Evolutionary conservation across 441 rosid species (phyloP).

Genomic region (Corymbia citriodora): DNA sequence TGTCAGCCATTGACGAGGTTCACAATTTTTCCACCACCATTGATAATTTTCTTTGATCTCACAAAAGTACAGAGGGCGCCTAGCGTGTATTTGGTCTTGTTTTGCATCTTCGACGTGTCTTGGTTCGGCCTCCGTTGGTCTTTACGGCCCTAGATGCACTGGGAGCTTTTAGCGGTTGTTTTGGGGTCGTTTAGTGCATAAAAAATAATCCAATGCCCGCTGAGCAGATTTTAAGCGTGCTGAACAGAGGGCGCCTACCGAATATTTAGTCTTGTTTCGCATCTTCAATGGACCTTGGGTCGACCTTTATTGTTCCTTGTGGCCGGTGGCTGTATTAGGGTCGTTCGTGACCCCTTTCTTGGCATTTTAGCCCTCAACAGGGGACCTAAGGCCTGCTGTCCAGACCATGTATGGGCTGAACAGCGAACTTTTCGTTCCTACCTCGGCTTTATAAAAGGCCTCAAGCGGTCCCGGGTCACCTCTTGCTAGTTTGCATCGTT

Average conservation of each 20-base stretch:
- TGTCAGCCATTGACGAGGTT: rapidly evolving
- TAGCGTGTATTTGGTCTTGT: background rate
- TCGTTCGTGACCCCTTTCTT: too few relatives aligned
- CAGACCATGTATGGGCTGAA: background rate
- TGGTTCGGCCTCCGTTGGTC: background rate
- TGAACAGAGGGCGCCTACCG: background rate
- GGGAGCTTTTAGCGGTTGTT: background rate
- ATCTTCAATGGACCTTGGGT: background rate
- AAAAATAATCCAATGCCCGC: background rate
- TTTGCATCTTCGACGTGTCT: background rate
- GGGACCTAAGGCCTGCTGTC: background rate
- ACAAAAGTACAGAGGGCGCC: too few relatives aligned
- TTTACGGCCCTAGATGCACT: background rate
- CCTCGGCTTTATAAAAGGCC: background rate
- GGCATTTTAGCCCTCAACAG: background rate
- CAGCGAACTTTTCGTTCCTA: background rate
- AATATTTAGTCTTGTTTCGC: background rate
- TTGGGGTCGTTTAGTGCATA: background rate
- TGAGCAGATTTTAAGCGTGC: rapidly evolving
- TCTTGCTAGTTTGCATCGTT: background rate
- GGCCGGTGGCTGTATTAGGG: background rate
- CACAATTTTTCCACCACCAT: background rate
- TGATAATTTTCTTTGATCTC: too few relatives aligned
- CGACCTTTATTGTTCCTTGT: background rate
- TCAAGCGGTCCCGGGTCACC: background rate